Conservation (phyloP, 1,139 yeast species). For the Sugiyamaella novakii region DNA sequence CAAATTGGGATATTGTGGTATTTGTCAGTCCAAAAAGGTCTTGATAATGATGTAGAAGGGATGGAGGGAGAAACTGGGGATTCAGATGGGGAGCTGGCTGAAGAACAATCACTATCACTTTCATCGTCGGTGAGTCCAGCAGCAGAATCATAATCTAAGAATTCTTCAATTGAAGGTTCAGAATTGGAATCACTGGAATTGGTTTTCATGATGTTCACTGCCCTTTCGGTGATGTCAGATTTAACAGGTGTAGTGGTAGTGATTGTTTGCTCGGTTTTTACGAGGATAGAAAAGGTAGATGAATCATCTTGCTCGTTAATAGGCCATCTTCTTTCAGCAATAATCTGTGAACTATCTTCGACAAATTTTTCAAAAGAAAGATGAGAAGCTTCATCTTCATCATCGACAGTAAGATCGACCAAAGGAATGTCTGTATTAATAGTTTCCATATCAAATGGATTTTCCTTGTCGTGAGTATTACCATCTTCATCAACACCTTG, state of each 20-base stretch:
- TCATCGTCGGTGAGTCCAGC: conserved; percentile 26
- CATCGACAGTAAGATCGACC: conserved; percentile 13
- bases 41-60: conserved; percentile 21
- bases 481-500: background rate
- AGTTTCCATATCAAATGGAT: conserved; percentile 19
- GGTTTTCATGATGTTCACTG: background rate
- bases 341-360: background rate
- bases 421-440: conserved; percentile 21
- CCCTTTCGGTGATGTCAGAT: background rate
- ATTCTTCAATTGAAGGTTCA: conserved; percentile 28
- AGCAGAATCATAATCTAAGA: conserved; percentile 30
- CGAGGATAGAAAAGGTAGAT: conserved; percentile 34
- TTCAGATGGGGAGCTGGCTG: conserved; percentile 17
- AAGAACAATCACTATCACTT: conserved; percentile 17
- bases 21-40: conserved; percentile 25
- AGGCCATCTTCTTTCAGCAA: conserved; percentile 33
- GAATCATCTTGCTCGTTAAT: conserved; percentile 36
- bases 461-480: conserved; percentile 21
- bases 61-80: conserved; percentile 14
- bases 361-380: conserved; percentile 7
- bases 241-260: background rate
- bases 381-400: conserved; percentile 10
- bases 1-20: conserved; percentile 31
- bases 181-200: background rate
- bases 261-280: conserved; percentile 17